phyloP scores from a whole-genome alignment of 495 filamentous ascomycete genomes.

The Penicillium roqueforti region DNA sequence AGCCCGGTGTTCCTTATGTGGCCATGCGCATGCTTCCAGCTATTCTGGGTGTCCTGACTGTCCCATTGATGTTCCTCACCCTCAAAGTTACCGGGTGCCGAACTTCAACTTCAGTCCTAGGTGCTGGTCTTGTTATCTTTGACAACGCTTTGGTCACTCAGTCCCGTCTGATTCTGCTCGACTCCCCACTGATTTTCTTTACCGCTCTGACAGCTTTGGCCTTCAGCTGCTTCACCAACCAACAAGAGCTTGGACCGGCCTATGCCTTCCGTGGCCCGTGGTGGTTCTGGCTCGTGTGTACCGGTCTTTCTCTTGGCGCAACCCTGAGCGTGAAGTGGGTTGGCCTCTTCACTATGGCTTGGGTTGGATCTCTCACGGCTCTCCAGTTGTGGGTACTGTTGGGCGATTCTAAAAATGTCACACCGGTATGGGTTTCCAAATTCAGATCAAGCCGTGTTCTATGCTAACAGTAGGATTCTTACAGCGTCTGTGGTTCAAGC shows the following conservation, averaged over 20 bases:
- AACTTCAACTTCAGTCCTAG: slow-evolving; percentile 74
- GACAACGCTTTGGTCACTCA: slow-evolving; percentile 95
- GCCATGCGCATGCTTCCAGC: slow-evolving; percentile 95
- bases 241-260: slow-evolving; percentile 86
- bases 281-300: slow-evolving; percentile 97
- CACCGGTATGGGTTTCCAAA: slow-evolving; percentile 49
- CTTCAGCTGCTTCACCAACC: slow-evolving; percentile 92
- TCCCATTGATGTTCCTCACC: slow-evolving; percentile 90
- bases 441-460: neutral
- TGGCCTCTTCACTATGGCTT: slow-evolving; percentile 95
- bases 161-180: slow-evolving; percentile 89
- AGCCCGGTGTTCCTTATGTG: slow-evolving; percentile 92
- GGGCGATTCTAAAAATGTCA: slow-evolving; percentile 80
- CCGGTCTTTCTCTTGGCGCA: slow-evolving; percentile 81
- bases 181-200: slow-evolving; percentile 90
- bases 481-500: slow-evolving; percentile 83
- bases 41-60: slow-evolving; percentile 76
- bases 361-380: slow-evolving; percentile 88
- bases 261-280: slow-evolving; percentile 82
- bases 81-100: slow-evolving; percentile 88
- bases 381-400: slow-evolving; percentile 93
- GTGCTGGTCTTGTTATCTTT: slow-evolving; percentile 83
- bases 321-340: slow-evolving; percentile 99
- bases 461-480: slow-evolving; percentile 13
- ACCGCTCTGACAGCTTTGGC: slow-evolving; percentile 88